Percentiles rank a stretch among this genome's conserved stretches.
phyloP scores from a whole-genome alignment of 208 protist species.

The Trypanosoma lewisi region DNA sequence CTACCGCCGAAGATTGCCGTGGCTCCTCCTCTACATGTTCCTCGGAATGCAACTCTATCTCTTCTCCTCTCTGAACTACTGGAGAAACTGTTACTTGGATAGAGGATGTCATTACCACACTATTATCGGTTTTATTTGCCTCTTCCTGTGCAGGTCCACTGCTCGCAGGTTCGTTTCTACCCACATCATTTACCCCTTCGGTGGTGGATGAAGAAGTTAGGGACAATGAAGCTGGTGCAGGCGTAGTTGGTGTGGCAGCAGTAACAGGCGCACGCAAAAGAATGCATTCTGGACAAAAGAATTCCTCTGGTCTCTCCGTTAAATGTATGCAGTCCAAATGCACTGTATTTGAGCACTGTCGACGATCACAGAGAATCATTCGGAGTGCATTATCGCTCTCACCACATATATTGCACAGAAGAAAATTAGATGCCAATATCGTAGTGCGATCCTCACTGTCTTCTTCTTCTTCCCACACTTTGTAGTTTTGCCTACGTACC shows the following conservation, averaged over 20 bases:
- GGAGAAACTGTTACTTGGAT: background rate
- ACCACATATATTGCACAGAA: constrained; percentile 67
- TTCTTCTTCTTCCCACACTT: constrained; percentile 29
- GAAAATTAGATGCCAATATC: background rate
- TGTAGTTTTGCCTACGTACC: constrained; percentile 78
- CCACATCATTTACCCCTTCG: too few species aligned
- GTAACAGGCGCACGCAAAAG: constrained; percentile 18
- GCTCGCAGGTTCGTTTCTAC: background rate
- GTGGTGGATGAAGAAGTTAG: background rate
- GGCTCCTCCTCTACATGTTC: background rate
- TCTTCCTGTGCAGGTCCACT: background rate
- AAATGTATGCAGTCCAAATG: constrained; percentile 77
- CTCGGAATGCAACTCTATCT: too few species aligned
- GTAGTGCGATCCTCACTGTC: constrained; percentile 24
- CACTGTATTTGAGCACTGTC: constrained; percentile 66
- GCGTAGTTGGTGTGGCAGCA: too few species aligned
- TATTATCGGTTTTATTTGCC: background rate
- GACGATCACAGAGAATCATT: constrained; percentile 86
- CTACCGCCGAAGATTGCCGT: background rate
- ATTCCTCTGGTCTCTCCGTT: constrained; percentile 59
- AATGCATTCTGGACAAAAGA: constrained; percentile 58
- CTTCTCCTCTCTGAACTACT: too few species aligned
- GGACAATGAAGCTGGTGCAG: too few species aligned
- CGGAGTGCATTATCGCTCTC: constrained; percentile 50
- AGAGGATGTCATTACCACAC: too few species aligned